Percentiles rank a stretch among this genome's conserved stretches.
phyloP scores from a whole-genome alignment of 441 rosid genomes.

The Theobroma grandiflorum region DNA sequence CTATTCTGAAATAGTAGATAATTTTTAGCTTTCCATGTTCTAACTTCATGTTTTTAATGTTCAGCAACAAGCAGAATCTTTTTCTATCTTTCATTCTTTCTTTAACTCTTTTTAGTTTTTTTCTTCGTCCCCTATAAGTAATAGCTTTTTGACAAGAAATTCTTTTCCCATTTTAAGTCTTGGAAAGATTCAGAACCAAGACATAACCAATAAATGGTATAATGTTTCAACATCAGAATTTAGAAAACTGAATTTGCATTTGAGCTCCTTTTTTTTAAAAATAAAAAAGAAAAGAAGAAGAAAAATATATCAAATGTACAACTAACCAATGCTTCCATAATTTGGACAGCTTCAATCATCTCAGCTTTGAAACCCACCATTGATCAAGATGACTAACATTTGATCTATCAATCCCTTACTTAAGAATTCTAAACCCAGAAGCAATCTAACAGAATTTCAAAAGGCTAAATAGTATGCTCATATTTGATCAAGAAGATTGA shows the following conservation, averaged over 20 bases:
- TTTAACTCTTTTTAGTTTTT: neutral
- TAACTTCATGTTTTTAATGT: neutral
- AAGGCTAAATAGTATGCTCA: neutral
- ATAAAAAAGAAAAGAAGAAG: too few relatives aligned
- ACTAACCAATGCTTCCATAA: neutral
- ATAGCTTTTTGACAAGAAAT: neutral
- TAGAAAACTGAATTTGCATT: neutral
- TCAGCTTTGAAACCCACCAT: neutral
- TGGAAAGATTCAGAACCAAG: neutral
- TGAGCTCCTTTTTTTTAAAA: fast-evolving
- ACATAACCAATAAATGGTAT: neutral
- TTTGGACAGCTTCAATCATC: neutral
- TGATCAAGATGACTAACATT: neutral
- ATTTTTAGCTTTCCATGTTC: too few relatives aligned
- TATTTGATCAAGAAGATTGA: slow-evolving; percentile 19
- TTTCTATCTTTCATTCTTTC: neutral
- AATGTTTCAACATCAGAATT: neutral
- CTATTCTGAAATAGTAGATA: neutral
- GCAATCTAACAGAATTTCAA: neutral
- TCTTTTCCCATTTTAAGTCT: neutral
- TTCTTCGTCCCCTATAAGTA: neutral
- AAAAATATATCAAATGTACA: too few relatives aligned
- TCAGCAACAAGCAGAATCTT: neutral
- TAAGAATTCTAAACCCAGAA: neutral
- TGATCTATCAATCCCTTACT: neutral